phyloP scores from a whole-genome alignment of 208 protist genomes.

The Porcisia hertigi region DNA sequence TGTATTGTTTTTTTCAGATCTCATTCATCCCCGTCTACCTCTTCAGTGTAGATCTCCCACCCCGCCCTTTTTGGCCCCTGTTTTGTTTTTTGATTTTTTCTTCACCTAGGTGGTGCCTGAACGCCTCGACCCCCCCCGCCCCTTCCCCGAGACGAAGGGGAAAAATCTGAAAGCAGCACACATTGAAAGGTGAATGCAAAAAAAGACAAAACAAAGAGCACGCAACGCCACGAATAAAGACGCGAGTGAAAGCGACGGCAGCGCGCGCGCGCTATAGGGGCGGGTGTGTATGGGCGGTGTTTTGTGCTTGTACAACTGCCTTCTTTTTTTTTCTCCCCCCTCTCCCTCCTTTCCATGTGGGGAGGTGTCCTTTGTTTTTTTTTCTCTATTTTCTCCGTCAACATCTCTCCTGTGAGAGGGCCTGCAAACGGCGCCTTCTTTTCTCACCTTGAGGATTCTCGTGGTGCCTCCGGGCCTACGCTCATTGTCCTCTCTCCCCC shows the following conservation, averaged over 20 bases:
- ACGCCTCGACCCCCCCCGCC: background rate
- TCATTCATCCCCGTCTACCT: background rate
- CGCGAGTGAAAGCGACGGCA: background rate
- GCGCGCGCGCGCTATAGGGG: too few species aligned
- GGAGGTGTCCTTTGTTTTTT: too few species aligned
- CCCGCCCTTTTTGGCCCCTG: background rate
- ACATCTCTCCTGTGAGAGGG: background rate
- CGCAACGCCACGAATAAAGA: background rate
- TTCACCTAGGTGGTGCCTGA: background rate
- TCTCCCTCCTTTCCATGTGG: too few species aligned
- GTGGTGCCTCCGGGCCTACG: background rate
- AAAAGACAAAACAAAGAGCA: background rate
- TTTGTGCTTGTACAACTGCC: background rate
- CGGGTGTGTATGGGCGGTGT: background rate
- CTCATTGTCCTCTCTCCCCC: background rate
- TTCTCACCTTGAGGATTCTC: background rate
- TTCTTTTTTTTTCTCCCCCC: background rate
- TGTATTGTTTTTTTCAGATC: background rate
- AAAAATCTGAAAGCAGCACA: background rate
- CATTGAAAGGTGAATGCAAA: background rate
- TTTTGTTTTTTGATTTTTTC: background rate
- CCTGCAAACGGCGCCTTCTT: background rate
- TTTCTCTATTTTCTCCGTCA: background rate
- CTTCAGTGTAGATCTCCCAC: background rate
- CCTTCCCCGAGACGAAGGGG: too few species aligned